Conservation (phyloP, 2,329 filamentous ascomycete genomes). For the Calcarisporium arbuscula region DNA sequence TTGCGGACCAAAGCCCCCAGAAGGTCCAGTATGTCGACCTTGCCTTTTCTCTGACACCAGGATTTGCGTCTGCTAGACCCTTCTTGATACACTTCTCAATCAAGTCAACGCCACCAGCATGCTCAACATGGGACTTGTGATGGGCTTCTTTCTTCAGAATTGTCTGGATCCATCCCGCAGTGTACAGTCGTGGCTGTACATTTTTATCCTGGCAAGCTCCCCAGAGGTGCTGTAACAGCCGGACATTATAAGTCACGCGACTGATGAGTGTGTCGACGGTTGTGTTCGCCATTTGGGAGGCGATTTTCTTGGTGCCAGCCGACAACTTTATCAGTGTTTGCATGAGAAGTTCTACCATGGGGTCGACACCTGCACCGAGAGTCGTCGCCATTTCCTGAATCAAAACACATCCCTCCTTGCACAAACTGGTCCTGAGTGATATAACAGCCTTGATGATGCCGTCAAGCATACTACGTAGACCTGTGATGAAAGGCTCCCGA, state of each 20-base stretch:
- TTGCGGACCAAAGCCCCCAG: constrained; percentile 67
- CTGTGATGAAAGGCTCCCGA: constrained; percentile 60
- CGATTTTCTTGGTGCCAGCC: constrained; percentile 87
- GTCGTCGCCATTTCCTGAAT: constrained; percentile 78
- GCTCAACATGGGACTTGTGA: constrained; percentile 79
- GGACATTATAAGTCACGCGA: constrained; percentile 70
- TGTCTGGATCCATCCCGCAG: constrained; percentile 76
- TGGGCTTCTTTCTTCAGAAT: constrained; percentile 69
- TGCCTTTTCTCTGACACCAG: constrained; percentile 80
- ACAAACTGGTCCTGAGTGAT: constrained; percentile 83
- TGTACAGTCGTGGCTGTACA: constrained; percentile 74
- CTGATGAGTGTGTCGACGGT: constrained; percentile 78
- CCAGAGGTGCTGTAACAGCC: constrained; percentile 81
- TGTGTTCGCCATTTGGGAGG: constrained; percentile 72
- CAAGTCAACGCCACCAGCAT: constrained; percentile 73
- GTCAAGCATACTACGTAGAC: constrained; percentile 70
- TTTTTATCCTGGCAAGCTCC: constrained; percentile 88
- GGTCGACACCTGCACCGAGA: constrained; percentile 73
- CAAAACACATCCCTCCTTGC: constrained; percentile 75
- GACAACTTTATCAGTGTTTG: constrained; percentile 87
- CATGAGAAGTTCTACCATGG: constrained; percentile 84
- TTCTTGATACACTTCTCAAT: constrained; percentile 87
- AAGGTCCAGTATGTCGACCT: constrained; percentile 84
- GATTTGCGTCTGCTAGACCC: constrained; percentile 82
- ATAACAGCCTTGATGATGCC: constrained; percentile 81